These are phyloP conservation scores for Fusarium azukiicola DNA, from an alignment of 2,329 filamentous ascomycete species.

Conservation along the genomic window DNA sequence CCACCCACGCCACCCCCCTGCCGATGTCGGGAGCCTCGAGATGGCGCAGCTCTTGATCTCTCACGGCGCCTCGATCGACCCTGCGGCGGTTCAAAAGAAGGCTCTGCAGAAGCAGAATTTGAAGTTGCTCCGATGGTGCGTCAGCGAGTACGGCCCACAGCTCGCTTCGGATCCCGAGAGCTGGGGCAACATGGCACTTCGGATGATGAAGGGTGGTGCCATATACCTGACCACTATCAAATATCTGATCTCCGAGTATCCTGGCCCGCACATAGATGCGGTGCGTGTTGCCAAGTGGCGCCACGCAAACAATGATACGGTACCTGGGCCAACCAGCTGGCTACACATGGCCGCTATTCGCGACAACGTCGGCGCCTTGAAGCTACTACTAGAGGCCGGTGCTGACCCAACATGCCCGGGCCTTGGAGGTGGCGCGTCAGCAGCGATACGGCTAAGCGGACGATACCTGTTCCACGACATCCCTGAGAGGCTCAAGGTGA, in stretches of 20 bases:
- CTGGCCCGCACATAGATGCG: constrained; percentile 27
- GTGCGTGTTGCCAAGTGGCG: not conserved
- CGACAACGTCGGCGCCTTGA: not conserved
- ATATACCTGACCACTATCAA: not conserved
- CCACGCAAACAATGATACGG: fast-evolving
- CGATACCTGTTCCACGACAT: not conserved
- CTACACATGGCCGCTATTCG: constrained; percentile 16
- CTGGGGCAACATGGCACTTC: constrained; percentile 14
- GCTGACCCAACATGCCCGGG: constrained; percentile 33
- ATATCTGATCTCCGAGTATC: constrained; percentile 31
- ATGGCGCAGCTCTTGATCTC: constrained; percentile 27
- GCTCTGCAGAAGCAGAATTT: not conserved
- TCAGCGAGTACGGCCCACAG: constrained; percentile 17
- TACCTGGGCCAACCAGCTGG: constrained; percentile 22
- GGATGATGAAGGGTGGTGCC: not conserved
- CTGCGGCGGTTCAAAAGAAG: not conserved
- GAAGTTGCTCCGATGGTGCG: constrained; percentile 26
- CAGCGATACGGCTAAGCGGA: not conserved
- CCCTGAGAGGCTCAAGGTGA: not conserved
- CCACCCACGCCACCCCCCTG: no score
- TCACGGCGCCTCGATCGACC: not conserved
- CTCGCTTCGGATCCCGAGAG: not conserved
- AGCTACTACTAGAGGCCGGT: not conserved
- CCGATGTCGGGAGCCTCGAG: fast-evolving
- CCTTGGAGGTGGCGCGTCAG: not conserved